Evolutionary conservation across 768 basidiomycete species (phyloP).

Genomic region (Agaricus bisporus): DNA sequence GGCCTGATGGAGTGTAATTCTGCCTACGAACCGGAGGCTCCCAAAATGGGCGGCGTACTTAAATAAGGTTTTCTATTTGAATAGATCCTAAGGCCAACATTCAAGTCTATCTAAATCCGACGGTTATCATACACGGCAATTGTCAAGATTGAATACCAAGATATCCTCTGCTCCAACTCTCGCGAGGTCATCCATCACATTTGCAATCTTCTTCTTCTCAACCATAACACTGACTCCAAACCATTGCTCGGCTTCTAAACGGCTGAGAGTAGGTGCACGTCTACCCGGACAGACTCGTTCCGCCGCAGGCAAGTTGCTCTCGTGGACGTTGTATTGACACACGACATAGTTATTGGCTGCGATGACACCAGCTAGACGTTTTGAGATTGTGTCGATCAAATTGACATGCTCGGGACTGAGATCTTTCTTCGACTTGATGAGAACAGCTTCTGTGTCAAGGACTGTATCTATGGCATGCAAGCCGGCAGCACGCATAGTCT

Average conservation of each 20-base stretch:
- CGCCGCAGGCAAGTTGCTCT: conserved; percentile 56
- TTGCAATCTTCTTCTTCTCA: conserved; percentile 71
- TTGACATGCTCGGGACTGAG: conserved; percentile 59
- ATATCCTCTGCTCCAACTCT: conserved; percentile 86
- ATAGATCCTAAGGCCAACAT: not conserved
- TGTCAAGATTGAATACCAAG: conserved; percentile 83
- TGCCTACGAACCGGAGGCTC: too few species aligned
- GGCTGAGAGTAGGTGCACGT: conserved; percentile 81
- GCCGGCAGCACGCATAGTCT: conserved; percentile 98
- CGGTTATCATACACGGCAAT: conserved; percentile 73
- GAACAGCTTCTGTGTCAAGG: conserved; percentile 78
- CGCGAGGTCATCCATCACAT: conserved; percentile 84
- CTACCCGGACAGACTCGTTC: conserved; percentile 80
- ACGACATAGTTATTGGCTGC: conserved; percentile 84
- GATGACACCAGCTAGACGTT: conserved; percentile 87
- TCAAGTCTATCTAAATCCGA: too few species aligned
- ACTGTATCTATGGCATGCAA: conserved; percentile 90
- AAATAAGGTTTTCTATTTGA: not conserved
- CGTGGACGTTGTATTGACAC: conserved; percentile 88
- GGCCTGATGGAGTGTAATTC: too few species aligned
- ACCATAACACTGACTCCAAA: conserved; percentile 92
- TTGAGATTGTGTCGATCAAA: conserved; percentile 75
- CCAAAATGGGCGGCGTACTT: too few species aligned
- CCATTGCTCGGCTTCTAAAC: conserved; percentile 82
- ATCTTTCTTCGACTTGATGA: conserved; percentile 71